Evolutionary conservation across 768 basidiomycete genomes (phyloP), one percentile per base, ranked within the genome.

Genomic region (Albatrellus ellisii): DNA sequence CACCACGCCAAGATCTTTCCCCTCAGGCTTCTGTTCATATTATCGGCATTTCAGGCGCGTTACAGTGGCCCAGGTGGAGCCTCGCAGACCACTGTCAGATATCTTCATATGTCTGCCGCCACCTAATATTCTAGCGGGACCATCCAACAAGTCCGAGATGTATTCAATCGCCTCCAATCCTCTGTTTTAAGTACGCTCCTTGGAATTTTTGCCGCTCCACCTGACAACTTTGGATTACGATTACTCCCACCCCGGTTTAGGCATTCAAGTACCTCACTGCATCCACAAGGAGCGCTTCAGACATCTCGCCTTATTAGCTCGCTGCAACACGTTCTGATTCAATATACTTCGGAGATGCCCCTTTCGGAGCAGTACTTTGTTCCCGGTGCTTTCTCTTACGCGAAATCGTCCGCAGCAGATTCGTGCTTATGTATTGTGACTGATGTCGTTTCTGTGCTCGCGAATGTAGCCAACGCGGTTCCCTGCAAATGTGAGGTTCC

Each of bases 401-500:
- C 76, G 2, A 65, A 65, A 6, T 45, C 64, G 7, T 54, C 62
- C 5, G 70, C 79, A 0, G 73, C 20, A 60, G 73, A 24, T 62
- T 78, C 14, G 74, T 74, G 11, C 41, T 77, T 58, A 65, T 34
- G 75, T 83, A 3, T 88, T 48, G 72, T 91, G 18, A 73, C 72
- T 25, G 69, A 73, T 44, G 41, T 79, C 2, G 65, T 78, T 38
- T 66, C 73, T 12, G 59, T 92, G 6, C 89, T 91, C 26, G 64
- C 66, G n/a, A 88, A 77, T 57, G 74, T 83, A 6, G 79, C 83
- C 18, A 95, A 97, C 60, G 70, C 72, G 2, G 56, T 77, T 26
- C 70, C 64, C 22, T 64, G 62, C 17, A 62, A 62, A 35, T 54
- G 52, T 22, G 53, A 50, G 3, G 52, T 70, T 2, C 80, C 80